These are phyloP conservation scores for Chamaecrista fasciculata DNA, from an alignment of 306 rosid species.

Conservation along the genomic window DNA sequence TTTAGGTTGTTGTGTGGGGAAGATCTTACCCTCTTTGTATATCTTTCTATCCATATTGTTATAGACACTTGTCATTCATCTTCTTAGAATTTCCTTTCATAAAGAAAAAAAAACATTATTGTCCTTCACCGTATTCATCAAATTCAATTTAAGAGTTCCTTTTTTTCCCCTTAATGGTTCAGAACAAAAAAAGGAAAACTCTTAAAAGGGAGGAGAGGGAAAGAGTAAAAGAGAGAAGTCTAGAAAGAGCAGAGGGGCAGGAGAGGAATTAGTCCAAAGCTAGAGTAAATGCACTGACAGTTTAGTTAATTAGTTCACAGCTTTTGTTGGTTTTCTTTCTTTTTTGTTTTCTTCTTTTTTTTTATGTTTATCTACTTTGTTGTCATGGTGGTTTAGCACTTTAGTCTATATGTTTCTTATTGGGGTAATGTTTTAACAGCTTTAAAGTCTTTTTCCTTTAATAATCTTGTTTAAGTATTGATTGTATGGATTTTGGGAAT, in stretches of 20 bases:
- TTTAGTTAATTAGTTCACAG: background rate
- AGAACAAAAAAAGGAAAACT: background rate
- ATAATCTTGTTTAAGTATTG: background rate
- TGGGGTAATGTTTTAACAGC: background rate
- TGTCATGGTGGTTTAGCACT: background rate
- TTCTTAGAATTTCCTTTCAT: no score
- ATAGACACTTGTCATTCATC: no score
- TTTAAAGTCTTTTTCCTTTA: background rate
- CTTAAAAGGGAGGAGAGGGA: background rate
- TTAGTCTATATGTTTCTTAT: background rate
- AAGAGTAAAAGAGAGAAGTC: background rate
- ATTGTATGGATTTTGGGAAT: background rate
- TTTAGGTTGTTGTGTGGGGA: background rate
- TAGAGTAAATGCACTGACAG: background rate
- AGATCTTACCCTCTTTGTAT: background rate
- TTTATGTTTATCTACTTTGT: background rate
- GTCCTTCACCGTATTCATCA: background rate
- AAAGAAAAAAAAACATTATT: background rate
- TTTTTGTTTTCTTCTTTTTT: no score
- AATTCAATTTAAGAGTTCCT: no score
- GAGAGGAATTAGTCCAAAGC: background rate
- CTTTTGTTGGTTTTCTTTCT: no score
- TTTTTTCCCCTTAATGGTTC: background rate
- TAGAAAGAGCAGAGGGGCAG: background rate
- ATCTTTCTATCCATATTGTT: no score